Conservation (phyloP, 129 eudicot genomes). For the Helichrysum umbraculigerum region DNA sequence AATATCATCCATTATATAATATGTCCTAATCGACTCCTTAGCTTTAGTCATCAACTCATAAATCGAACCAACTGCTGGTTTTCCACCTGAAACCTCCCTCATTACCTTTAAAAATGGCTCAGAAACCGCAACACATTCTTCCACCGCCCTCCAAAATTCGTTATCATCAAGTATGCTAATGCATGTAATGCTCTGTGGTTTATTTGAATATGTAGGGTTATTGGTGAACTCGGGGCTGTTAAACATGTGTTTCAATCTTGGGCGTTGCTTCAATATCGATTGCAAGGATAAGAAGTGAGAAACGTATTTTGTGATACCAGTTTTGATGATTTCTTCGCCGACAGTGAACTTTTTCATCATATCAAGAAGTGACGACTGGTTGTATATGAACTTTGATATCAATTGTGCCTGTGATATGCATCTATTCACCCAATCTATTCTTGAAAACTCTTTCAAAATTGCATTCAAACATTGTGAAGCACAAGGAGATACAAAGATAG, state of each 20-base stretch:
- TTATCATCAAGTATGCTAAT: constrained; percentile 67
- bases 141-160: constrained; percentile 83
- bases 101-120: constrained; percentile 83
- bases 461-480: constrained; percentile 85
- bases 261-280: constrained; percentile 63
- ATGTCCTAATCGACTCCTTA: constrained; percentile 86
- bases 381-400: constrained; percentile 75
- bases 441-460: constrained; percentile 83
- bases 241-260: constrained; percentile 80
- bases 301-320: constrained; percentile 77
- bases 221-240: constrained; percentile 78
- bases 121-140: constrained; percentile 87
- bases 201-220: constrained; percentile 49
- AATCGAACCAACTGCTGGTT: constrained; percentile 77
- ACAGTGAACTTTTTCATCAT: constrained; percentile 77
- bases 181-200: constrained; percentile 65
- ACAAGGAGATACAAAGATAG: constrained; percentile 81
- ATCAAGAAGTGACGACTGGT: constrained; percentile 53
- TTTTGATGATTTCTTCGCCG: constrained; percentile 67
- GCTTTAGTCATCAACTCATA: constrained; percentile 92
- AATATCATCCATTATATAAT: constrained; percentile 91
- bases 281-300: constrained; percentile 76
- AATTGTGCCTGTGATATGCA: constrained; percentile 78
- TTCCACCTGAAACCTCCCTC: constrained; percentile 84
- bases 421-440: constrained; percentile 77